A percentile compares a stretch with the other conserved stretches of the same genome.
Conservation (phyloP, 306 rosid species). For the Crataegus laevigata region DNA sequence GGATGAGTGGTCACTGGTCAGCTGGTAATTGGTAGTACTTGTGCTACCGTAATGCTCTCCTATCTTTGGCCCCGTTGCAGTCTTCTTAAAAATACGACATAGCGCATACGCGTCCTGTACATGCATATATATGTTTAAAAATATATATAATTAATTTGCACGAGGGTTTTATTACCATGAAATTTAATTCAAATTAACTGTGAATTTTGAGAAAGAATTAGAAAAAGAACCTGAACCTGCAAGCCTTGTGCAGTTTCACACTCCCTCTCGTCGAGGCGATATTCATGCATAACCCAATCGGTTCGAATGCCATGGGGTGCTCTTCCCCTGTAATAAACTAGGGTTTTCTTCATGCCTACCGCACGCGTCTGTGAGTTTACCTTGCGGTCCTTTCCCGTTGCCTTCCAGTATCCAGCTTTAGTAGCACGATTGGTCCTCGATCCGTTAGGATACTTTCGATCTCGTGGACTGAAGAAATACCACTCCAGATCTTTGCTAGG, state of each 20-base stretch:
- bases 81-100: slow-evolving; percentile 82
- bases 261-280: slow-evolving; percentile 81
- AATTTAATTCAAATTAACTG: neutral
- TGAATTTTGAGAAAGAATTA: neutral
- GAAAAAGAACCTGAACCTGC: slow-evolving; percentile 37
- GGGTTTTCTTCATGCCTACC: slow-evolving; percentile 90
- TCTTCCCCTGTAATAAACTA: slow-evolving; percentile 85
- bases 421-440: slow-evolving; percentile 95
- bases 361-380: slow-evolving; percentile 60
- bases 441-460: slow-evolving; percentile 88
- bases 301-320: slow-evolving; percentile 93
- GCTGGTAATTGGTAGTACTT: slow-evolving; percentile 30
- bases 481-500: slow-evolving; percentile 95
- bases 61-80: slow-evolving; percentile 45
- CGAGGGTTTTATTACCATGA: neutral
- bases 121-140: neutral
- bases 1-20: slow-evolving; percentile 52
- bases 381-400: slow-evolving; percentile 85
- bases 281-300: slow-evolving; percentile 93
- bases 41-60: slow-evolving; percentile 45
- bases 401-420: slow-evolving; percentile 90
- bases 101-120: slow-evolving; percentile 85
- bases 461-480: slow-evolving; percentile 91
- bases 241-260: slow-evolving; percentile 54
- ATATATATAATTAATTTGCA: neutral